A percentile compares a stretch with the other conserved stretches of the same genome.
phyloP scores from a whole-genome alignment of 345 rosid species.

The Eucalyptus virginea region DNA sequence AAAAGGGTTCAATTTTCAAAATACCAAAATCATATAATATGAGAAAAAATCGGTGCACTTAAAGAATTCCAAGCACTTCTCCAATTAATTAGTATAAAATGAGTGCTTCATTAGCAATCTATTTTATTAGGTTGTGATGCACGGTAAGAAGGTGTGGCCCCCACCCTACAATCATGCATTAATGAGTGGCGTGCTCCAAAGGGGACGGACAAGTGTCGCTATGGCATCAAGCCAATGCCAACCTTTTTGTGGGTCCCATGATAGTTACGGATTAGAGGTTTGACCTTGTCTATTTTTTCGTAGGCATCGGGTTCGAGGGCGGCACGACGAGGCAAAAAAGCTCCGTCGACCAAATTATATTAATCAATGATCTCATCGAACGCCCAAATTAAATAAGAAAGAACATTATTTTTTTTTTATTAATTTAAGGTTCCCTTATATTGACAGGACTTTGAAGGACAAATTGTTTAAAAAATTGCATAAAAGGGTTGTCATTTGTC shows the following conservation, averaged over 20 bases:
- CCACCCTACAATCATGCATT: not conserved
- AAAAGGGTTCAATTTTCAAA: not conserved
- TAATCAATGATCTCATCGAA: not conserved
- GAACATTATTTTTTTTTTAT: too few relatives aligned
- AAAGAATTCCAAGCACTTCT: not conserved
- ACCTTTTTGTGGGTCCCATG: not conserved
- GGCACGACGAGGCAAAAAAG: not conserved
- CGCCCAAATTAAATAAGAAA: not conserved
- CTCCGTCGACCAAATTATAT: not conserved
- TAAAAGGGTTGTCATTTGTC: accelerated
- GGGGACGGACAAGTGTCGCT: not conserved
- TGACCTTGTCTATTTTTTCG: not conserved
- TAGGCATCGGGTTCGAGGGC: not conserved
- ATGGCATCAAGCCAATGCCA: not conserved
- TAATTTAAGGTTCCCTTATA: not conserved
- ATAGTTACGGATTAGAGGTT: not conserved
- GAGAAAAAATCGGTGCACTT: not conserved
- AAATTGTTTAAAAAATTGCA: not conserved
- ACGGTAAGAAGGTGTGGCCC: not conserved
- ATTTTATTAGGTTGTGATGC: not conserved
- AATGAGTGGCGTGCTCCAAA: not conserved
- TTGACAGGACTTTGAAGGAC: not conserved
- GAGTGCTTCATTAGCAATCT: not conserved
- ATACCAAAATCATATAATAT: not conserved
- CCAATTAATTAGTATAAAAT: not conserved